Evolutionary conservation across 2,329 filamentous ascomycete genomes (phyloP).

Genomic region (Botrytis deweyae): DNA sequence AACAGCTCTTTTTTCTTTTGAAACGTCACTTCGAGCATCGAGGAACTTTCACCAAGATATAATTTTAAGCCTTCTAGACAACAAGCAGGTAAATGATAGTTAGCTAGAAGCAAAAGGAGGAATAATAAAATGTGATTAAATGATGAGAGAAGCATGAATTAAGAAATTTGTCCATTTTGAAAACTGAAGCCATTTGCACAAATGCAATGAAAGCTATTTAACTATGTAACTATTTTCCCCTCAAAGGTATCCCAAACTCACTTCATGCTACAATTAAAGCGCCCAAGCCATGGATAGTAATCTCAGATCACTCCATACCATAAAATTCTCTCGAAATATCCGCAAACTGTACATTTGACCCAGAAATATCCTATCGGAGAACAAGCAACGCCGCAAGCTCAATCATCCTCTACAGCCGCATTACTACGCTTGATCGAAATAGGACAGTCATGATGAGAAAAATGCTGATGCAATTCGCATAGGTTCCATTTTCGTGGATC

Average conservation of each 20-base stretch:
- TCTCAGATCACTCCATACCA: not conserved
- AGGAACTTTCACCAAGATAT: too few species aligned
- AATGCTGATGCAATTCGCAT: slow-evolving; percentile 1
- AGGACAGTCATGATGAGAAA: not conserved
- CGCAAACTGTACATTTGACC: not conserved
- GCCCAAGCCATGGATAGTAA: not conserved
- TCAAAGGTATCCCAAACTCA: not conserved
- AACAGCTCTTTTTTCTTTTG: too few species aligned
- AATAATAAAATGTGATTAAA: too few species aligned
- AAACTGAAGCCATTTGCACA: not conserved
- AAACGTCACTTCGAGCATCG: too few species aligned
- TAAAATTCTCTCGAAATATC: not conserved
- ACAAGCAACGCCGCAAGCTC: rapidly evolving
- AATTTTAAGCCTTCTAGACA: too few species aligned
- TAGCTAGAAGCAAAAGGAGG: too few species aligned
- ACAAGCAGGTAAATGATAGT: too few species aligned
- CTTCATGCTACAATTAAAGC: not conserved
- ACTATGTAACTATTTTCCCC: rapidly evolving
- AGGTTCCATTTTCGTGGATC: not conserved
- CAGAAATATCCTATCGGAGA: not conserved
- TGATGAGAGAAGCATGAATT: not conserved
- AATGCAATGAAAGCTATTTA: not conserved
- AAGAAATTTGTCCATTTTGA: not conserved
- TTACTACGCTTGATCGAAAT: not conserved
- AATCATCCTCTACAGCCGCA: not conserved